These are phyloP conservation scores for Solanum appendiculatum DNA, from an alignment of 257 asterid genomes.

Conservation along the genomic window DNA sequence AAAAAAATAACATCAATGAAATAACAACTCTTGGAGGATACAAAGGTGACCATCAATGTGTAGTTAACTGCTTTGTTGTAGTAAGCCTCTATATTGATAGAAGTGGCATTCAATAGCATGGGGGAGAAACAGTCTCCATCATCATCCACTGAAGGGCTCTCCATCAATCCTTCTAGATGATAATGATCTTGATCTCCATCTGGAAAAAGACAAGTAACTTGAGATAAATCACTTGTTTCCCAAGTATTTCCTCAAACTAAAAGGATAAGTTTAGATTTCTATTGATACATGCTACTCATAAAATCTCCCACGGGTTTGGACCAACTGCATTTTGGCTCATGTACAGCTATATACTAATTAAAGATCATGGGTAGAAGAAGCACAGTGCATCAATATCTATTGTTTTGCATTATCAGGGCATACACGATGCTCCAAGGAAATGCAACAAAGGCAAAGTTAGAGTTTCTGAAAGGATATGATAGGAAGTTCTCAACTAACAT, in stretches of 20 bases:
- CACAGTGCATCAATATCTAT: background rate
- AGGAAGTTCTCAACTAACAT: background rate
- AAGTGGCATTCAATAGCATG: constrained; percentile 83
- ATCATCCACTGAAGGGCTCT: constrained; percentile 95
- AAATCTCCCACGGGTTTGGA: background rate
- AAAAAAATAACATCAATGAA: background rate
- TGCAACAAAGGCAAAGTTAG: background rate
- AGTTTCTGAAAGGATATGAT: background rate
- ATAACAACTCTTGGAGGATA: constrained; percentile 52
- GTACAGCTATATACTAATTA: background rate
- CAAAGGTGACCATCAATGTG: constrained; percentile 98
- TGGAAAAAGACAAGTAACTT: constrained; percentile 16
- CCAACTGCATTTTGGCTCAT: background rate
- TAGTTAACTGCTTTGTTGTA: constrained; percentile 93
- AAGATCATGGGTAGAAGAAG: background rate
- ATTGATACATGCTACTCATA: background rate
- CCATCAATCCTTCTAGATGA: constrained; percentile 90
- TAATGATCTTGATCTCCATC: constrained; percentile 79
- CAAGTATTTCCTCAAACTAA: background rate
- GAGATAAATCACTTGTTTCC: background rate
- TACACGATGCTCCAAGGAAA: background rate
- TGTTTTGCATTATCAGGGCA: background rate
- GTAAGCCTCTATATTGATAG: constrained; percentile 78
- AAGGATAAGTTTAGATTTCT: background rate
- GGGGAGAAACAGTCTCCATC: constrained; percentile 95